Evolutionary conservation across 306 rosid species (phyloP), one percentile per base, ranked within the genome.

Genomic region (Cicer arietinum): DNA sequence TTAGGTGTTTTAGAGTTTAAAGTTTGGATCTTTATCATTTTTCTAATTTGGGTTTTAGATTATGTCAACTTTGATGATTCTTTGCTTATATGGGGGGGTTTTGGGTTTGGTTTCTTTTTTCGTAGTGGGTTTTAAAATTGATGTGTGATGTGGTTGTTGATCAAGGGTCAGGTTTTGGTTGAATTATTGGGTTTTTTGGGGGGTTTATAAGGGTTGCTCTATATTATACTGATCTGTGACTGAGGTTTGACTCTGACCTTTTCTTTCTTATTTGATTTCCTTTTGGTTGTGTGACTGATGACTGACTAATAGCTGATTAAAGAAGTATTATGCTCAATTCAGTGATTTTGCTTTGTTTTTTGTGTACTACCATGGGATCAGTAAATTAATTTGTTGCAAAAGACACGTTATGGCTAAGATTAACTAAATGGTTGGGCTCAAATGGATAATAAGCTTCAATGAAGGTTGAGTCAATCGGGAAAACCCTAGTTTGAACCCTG

Each of bases 1-100:
- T 17, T 73, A 7, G 42, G 12, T 6, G 41, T 18, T 16, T 2
- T 61, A 11, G 12, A 69, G 76, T 30, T 76, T 1, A 12, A 10
- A 25, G 16, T 45, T 84, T 46, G 39, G 56, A 69, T 45, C 44
- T 82, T 71, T 84, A 14, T 60, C 22, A 71, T 73, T 52, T 6
- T 25, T 39, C 4, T 62, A 5, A 13, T 25, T 20, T 77, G 62
- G 68, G 67, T 42, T 17, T 6, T 65, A 2, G 16, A 42, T 71
- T 11, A 67, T 16, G 1, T 41, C 6, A 46, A 35, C 6, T 41
- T 41, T 69, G 39, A 35, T 48, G 57, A 14, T 61, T 54, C 48
- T 59, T 37, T 67, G 65, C 47, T n/a, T n/a, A 53, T 64, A 2
- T 41, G 3, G 13, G 75, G 71, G 16, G 75, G 82, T 68, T 84